Conservation (phyloP, 768 basidiomycete genomes). For the Macrolepiota albuminosa region DNA sequence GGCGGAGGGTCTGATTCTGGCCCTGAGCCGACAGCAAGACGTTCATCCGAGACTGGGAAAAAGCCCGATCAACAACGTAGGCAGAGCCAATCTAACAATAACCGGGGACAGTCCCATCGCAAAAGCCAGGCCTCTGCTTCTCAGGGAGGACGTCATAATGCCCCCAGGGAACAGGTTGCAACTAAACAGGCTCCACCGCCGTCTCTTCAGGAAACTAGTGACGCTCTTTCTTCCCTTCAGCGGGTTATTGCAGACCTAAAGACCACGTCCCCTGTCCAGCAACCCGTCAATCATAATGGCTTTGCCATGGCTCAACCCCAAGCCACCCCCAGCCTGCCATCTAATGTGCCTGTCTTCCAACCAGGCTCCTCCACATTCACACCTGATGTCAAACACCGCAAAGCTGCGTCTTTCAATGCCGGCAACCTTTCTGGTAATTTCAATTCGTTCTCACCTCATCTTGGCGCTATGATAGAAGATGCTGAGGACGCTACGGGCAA, state of each 20-base stretch:
- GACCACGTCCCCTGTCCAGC: slow-evolving; percentile 66
- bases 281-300: slow-evolving; percentile 37
- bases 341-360: slow-evolving; percentile 71
- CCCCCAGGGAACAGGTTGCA: slow-evolving; percentile 34
- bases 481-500: slow-evolving; percentile 53
- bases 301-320: slow-evolving; percentile 47
- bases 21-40: slow-evolving; percentile 64
- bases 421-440: slow-evolving; percentile 54
- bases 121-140: slow-evolving; percentile 56
- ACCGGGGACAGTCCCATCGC: slow-evolving; percentile 46
- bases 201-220: slow-evolving; percentile 62
- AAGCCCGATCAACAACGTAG: slow-evolving; percentile 50
- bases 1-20: slow-evolving; percentile 55
- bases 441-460: slow-evolving; percentile 71
- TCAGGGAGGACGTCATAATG: slow-evolving; percentile 46
- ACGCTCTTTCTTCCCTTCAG: slow-evolving; percentile 83
- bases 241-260: slow-evolving; percentile 93
- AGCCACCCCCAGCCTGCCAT: slow-evolving; percentile 46
- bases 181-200: slow-evolving; percentile 43
- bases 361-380: slow-evolving; percentile 60
- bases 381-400: slow-evolving; percentile 69
- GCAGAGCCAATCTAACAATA: slow-evolving; percentile 45
- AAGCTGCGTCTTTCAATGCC: slow-evolving; percentile 70
- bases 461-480: slow-evolving; percentile 83
- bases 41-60: slow-evolving; percentile 50